Conservation (phyloP, 192 early-diverging fungal species). For the Coemansia sp. region DNA sequence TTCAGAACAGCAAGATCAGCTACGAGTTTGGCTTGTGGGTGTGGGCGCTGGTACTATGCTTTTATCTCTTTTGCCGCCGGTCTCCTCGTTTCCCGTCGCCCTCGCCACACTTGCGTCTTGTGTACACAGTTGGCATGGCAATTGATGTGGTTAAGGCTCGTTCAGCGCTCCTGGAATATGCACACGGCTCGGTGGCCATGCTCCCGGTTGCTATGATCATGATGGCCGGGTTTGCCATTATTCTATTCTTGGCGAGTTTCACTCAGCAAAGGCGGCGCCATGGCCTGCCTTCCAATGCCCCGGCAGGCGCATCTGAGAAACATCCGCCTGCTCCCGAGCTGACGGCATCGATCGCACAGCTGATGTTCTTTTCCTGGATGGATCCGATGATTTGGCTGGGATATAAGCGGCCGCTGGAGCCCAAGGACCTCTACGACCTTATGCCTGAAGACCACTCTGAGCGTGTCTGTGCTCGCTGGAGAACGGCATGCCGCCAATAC, state of each 20-base stretch:
- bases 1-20: constrained; percentile 1
- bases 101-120: constrained; percentile 46
- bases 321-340: constrained; percentile 54
- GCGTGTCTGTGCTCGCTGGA: constrained; percentile 34
- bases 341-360: constrained; percentile 58
- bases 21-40: constrained; percentile 31
- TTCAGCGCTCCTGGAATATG: constrained; percentile 37
- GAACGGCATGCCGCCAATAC: constrained; percentile 23
- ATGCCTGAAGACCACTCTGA: constrained; percentile 42
- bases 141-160: constrained; percentile 32
- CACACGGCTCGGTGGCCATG: constrained; percentile 4
- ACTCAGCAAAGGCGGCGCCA: constrained; percentile 47
- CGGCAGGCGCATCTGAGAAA: constrained; percentile 6
- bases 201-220: constrained; percentile 12
- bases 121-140: constrained; percentile 23
- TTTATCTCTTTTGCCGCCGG: constrained; percentile 29
- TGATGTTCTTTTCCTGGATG: constrained; percentile 62
- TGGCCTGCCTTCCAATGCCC: constrained; percentile 27
- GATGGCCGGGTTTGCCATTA: constrained; percentile 20
- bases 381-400: constrained; percentile 64
- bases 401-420: constrained; percentile 62
- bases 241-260: constrained; percentile 38
- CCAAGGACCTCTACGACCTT: constrained; percentile 60
- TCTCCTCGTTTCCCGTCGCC: constrained; percentile 27
- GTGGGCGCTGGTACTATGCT: constrained; percentile 35